Percentiles rank a stretch among this genome's conserved stretches.
These are phyloP conservation scores for Eimeria tenella DNA, from an alignment of 169 alveolate genomes.

Conservation along the genomic window DNA sequence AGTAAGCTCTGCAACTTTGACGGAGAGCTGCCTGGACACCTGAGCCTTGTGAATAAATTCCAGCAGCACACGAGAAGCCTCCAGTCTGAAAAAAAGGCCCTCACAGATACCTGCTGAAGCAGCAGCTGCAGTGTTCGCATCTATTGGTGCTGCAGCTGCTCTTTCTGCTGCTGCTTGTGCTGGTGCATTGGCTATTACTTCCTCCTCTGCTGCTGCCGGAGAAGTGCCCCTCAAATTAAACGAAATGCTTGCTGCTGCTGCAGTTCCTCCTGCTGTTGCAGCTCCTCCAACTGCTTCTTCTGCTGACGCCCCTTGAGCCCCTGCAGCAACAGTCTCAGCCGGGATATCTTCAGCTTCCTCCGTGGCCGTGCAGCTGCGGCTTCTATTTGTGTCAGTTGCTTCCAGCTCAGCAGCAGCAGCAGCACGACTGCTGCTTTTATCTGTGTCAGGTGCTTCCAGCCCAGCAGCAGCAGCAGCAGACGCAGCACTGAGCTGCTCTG, in stretches of 20 bases:
- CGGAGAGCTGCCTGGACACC: conserved; percentile 6
- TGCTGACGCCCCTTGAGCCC: background rate
- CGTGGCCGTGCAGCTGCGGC: background rate
- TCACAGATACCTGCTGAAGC: conserved; percentile 5
- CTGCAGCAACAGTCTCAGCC: background rate
- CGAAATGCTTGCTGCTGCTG: background rate
- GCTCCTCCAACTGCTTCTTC: background rate
- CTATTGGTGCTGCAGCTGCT: background rate
- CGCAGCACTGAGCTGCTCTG: conserved; percentile 10
- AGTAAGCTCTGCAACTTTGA: conserved; percentile 30
- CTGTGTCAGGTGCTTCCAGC: background rate
- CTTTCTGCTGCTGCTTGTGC: background rate
- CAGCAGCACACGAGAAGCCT: conserved; percentile 39
- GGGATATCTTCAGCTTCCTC: background rate
- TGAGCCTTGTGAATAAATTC: conserved; percentile 28
- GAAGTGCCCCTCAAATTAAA: background rate
- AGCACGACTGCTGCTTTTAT: background rate
- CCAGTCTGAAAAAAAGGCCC: background rate
- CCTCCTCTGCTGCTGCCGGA: background rate
- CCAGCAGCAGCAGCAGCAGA: conserved; percentile 11
- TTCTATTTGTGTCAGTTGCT: background rate
- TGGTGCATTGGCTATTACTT: background rate
- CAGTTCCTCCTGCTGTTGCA: background rate
- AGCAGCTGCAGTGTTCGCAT: background rate
- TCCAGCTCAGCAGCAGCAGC: background rate